A percentile compares a stretch with the other conserved stretches of the same genome.
Conservation (phyloP, 1,139 yeast genomes). For the Torulaspora pretoriensis region DNA sequence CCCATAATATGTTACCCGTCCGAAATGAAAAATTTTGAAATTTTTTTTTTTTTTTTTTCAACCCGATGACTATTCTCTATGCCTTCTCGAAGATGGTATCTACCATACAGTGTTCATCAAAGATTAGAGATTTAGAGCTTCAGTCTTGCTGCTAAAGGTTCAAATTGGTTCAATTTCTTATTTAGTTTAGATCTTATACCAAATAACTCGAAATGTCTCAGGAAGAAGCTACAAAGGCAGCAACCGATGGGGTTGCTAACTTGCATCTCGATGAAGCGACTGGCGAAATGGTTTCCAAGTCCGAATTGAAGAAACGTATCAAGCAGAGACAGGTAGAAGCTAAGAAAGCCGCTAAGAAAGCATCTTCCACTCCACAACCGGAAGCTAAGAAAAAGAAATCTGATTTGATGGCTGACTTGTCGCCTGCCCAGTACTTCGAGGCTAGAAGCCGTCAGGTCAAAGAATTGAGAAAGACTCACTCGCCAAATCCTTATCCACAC, state of each 20-base stretch:
- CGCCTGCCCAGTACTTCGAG: slow-evolving; percentile 91
- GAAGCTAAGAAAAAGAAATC: slow-evolving; percentile 46
- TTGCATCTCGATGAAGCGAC: slow-evolving; percentile 84
- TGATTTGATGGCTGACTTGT: slow-evolving; percentile 78
- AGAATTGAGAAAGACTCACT: slow-evolving; percentile 67
- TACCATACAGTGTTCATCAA: neutral
- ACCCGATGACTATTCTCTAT: slow-evolving; percentile 1
- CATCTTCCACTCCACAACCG: slow-evolving; percentile 42
- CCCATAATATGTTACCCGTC: neutral
- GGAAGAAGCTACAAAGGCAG: slow-evolving; percentile 48
- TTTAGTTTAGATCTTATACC: neutral
- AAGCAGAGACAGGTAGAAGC: slow-evolving; percentile 83
- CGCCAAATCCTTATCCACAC: slow-evolving; percentile 93
- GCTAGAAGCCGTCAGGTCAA: slow-evolving; percentile 87
- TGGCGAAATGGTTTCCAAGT: slow-evolving; percentile 94
- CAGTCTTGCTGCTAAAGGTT: neutral
- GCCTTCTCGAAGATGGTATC: slow-evolving; percentile 2
- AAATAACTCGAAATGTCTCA: slow-evolving; percentile 35
- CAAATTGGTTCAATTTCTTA: neutral
- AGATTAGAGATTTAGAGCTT: neutral
- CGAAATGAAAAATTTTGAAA: slow-evolving; percentile 5
- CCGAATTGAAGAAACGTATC: slow-evolving; percentile 94
- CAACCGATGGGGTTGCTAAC: slow-evolving; percentile 78
- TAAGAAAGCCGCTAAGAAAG: slow-evolving; percentile 80
- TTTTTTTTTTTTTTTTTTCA: slow-evolving; percentile 1